Evolutionary conservation across 2,329 filamentous ascomycete species (phyloP).

Genomic region (Aspergillus persii): DNA sequence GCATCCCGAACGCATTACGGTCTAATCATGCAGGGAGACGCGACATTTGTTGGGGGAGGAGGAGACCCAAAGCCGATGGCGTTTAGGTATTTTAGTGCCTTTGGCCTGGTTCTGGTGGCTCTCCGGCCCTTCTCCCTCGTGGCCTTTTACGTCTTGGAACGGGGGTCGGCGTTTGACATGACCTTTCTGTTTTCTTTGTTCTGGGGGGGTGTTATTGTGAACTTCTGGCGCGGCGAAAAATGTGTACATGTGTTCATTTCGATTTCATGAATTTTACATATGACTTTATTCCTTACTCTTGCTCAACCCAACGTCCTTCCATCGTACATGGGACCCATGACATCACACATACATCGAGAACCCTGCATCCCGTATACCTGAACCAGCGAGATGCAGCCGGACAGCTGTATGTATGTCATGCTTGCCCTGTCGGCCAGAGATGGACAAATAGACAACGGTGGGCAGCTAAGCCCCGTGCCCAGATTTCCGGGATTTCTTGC

Average conservation of each 20-base stretch:
- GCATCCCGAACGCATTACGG: conserved; percentile 22
- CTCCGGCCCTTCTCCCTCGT: neutral
- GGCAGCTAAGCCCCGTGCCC: neutral
- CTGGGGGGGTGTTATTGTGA: neutral
- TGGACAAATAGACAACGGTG: neutral
- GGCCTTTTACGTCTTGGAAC: neutral
- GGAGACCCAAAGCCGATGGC: neutral
- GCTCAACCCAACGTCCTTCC: neutral
- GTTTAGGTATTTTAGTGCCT: neutral
- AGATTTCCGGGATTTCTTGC: neutral
- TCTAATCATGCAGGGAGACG: conserved; percentile 8
- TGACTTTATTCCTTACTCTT: neutral
- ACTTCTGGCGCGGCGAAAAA: neutral
- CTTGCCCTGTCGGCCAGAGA: neutral
- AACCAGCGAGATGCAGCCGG: neutral
- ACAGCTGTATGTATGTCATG: neutral
- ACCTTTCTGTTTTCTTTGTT: too few species aligned
- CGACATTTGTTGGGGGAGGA: too few species aligned
- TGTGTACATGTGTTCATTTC: neutral
- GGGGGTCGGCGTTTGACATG: neutral
- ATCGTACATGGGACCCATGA: neutral
- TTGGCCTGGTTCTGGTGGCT: neutral
- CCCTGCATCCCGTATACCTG: neutral
- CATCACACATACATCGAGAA: neutral
- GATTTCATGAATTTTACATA: neutral